Evolutionary conservation across 345 rosid genomes (phyloP), one percentile per base, ranked within the genome.

Genomic region (Euphorbia tirucalli): DNA sequence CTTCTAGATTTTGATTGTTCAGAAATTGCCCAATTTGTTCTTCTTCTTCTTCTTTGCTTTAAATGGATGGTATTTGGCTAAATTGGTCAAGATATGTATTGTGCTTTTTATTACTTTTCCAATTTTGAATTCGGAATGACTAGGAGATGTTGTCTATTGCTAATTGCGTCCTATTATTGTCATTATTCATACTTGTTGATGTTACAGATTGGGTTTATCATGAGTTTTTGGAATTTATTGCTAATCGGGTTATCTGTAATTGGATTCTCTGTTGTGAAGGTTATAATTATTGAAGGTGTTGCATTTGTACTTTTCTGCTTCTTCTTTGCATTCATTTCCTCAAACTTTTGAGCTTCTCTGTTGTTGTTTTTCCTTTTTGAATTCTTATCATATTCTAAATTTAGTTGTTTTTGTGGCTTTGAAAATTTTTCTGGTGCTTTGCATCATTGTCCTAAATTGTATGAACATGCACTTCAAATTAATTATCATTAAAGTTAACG

Each of bases 401-500:
- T 61, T 31, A 18, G 35, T 61, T 10, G 18, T 27, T 25, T 11
- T 2, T 1, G 18, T 61, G 43, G 22, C 22, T 32, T 57, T 57
- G 9, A 57, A 57, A 10, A 27, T 22, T 22, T n/a, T 19, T 8
- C 57, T 25, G 16, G 4, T n/a, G 15, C 14, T 18, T 61, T 4
- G 21, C 39, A 19, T 37, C 21, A 15, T 27, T 41, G 7, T 50
- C 32, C 50, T 13, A 21, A 39, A 0, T 64, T 39, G 19, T 59
- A 39, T 39, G 68, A 25, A n/a, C n/a, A n/a, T n/a, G 68, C 52
- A 11, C 10, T 41, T 64, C 41, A 66, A 68, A 22, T 55, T 54
- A 61, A 68, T 68, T 55, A 0, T 68, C 28, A 21, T 15, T 56
- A 46, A 48, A 28, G 13, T 52, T 52, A 32, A 22, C 24, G 0